Conservation (phyloP, 2,329 filamentous ascomycete genomes). For the Neurospora sp. region DNA sequence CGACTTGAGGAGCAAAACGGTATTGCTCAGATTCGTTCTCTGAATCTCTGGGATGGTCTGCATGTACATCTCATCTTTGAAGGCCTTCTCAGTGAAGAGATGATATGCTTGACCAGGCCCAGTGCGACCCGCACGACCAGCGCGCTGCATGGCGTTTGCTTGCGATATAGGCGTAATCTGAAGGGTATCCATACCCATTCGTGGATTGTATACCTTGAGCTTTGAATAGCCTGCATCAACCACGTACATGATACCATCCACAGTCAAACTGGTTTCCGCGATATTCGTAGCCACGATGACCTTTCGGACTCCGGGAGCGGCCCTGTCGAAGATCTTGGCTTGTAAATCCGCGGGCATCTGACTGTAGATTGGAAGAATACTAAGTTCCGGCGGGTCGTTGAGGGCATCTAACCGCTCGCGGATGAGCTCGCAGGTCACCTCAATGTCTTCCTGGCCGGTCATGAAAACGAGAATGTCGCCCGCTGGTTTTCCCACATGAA, state of each 20-base stretch:
- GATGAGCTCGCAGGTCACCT: conserved; percentile 87
- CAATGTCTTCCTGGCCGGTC: conserved; percentile 98
- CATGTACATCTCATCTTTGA: conserved; percentile 91
- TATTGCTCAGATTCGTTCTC: conserved; percentile 90
- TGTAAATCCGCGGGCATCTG: conserved; percentile 98
- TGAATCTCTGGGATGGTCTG: conserved; percentile 98
- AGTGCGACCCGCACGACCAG: conserved; percentile 86
- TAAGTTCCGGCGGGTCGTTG: conserved; percentile 89
- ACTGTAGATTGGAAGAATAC: conserved; percentile 95
- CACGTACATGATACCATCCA: conserved; percentile 98
- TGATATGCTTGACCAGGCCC: conserved; percentile 93
- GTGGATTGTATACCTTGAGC: conserved; percentile 95
- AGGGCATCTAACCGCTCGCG: conserved; percentile 78
- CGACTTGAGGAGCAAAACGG: conserved; percentile 86
- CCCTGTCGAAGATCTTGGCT: conserved; percentile 93
- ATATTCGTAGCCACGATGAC: conserved; percentile 99
- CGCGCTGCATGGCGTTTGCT: conserved; percentile 87
- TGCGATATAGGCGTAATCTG: conserved; percentile 97
- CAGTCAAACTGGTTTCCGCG: conserved; percentile 93
- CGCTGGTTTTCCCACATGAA: conserved; percentile 86
- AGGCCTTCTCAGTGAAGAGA: conserved; percentile 87
- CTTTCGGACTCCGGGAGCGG: conserved; percentile 82
- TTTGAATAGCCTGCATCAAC: conserved; percentile 95
- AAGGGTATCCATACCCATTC: conserved; percentile 98
- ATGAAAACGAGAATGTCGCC: conserved; percentile 98